phyloP scores from a whole-genome alignment of 495 filamentous ascomycete species.

The Xylaria curta region DNA sequence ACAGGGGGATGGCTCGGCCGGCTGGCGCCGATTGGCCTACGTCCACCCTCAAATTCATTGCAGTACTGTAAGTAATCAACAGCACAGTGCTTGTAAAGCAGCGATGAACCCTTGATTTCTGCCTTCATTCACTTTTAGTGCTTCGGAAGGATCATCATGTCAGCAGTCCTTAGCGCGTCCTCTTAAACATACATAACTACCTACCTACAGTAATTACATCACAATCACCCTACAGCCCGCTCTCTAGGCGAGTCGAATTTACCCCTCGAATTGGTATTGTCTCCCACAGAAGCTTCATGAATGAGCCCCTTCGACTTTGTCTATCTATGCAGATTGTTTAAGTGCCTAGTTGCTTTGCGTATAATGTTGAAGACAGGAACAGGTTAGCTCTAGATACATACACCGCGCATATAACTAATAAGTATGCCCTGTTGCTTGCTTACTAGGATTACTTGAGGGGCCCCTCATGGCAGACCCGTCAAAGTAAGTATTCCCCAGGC shows the following conservation, averaged over 20 bases:
- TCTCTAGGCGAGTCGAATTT: not conserved
- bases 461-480: not conserved
- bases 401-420: not conserved
- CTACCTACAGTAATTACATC: not conserved
- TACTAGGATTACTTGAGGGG: not conserved
- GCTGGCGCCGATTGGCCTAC: constrained; percentile 18
- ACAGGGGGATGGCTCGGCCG: constrained; percentile 8
- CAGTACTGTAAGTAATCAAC: not conserved
- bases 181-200: not conserved
- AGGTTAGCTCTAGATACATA: not conserved
- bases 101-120: not conserved
- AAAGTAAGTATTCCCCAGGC: not conserved
- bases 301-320: not conserved
- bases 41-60: constrained; percentile 5
- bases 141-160: constrained; percentile 4
- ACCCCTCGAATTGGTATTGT: not conserved
- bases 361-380: not conserved
- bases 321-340: not conserved
- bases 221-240: not conserved
- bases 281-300: not conserved
- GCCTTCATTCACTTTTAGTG: too few species aligned
- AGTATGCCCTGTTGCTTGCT: not conserved
- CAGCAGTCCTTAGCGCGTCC: constrained; percentile 11
- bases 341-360: not conserved
- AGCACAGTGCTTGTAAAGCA: constrained; percentile 6